Evolutionary conservation across 2,329 filamentous ascomycete genomes (phyloP), one percentile per base, ranked within the genome.

Genomic region (Hypoxylon sp.): DNA sequence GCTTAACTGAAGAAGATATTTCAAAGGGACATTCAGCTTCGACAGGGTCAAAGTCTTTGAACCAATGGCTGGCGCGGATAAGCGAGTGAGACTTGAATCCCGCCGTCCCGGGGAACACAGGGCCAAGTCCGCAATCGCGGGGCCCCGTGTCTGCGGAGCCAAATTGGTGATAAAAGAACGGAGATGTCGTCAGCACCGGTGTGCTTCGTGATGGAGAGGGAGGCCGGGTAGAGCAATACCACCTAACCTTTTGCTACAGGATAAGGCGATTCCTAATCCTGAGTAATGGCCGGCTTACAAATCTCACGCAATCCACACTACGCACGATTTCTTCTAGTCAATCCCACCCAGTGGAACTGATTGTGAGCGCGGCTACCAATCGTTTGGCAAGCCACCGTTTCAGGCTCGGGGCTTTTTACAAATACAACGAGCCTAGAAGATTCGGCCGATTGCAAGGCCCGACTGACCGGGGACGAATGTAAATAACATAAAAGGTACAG

Each of bases 231-330:
- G 16, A 18, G 36, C 11, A 40, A 40, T 40, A 40, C 36, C 20
- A 40, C 36, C 16, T 18, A 18, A n/a, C 16, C 7, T 18, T 7
- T 20, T 40, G 20, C 36, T 18, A 40, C 4, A 40, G 36, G 7
- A 40, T 20, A 40, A 40, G 16, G 36, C 36, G 36, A 40, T 40
- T 40, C 36, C 36, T 40, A 40, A 40, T 44, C 38, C n/a, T 42
- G 51, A 42, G 42, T 33, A 20, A 44, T 14, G 33, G 12, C 9
- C 20, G 30, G 46, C 52, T 62, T 62, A 62, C 46, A 51, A 62
- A 62, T 62, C 45, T 18, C n/a, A 7, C 42, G 40, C 46, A 38
- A 38, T 51, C 30, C 54, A 38, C 20, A 16, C 32, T 38, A 51
- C 20, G 32, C 20, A 40, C 2, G 3, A 40, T 51, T 26, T 26